Evolutionary conservation across 306 rosid genomes (phyloP).

Genomic region (Prunus dulcis): DNA sequence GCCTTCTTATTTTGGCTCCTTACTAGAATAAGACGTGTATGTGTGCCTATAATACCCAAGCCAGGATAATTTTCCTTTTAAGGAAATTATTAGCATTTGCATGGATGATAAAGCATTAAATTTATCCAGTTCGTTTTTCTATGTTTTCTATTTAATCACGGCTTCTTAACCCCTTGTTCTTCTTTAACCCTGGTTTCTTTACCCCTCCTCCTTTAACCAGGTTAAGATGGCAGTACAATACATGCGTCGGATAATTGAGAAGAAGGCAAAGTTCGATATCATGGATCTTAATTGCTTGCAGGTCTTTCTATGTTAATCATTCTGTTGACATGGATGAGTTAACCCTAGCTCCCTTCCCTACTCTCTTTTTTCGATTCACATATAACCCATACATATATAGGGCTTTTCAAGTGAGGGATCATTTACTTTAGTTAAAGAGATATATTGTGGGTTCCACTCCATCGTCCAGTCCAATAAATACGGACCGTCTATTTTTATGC

Average conservation of each 20-base stretch:
- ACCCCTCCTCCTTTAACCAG: conserved; percentile 36
- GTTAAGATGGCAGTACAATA: conserved; percentile 92
- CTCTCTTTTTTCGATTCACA: background rate
- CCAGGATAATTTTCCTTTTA: background rate
- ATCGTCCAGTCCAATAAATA: background rate
- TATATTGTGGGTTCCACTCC: background rate
- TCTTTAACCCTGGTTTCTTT: conserved; percentile 11
- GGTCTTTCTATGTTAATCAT: conserved; percentile 44
- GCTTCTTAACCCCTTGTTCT: background rate
- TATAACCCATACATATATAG: background rate
- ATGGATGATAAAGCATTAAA: conserved; percentile 7
- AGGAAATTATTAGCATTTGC: background rate
- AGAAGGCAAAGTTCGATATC: conserved; percentile 93
- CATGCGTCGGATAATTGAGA: conserved; percentile 90
- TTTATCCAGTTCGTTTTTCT: background rate
- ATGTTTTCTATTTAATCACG: conserved; percentile 3
- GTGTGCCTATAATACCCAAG: background rate
- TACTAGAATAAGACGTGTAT: background rate
- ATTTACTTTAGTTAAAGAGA: background rate
- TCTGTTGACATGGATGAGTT: conserved; percentile 9
- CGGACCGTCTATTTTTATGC: background rate
- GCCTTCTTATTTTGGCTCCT: background rate
- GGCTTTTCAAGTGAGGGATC: background rate
- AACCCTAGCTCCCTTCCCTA: background rate
- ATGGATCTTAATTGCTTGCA: conserved; percentile 85